Evolutionary conservation across 2,329 filamentous ascomycete genomes (phyloP).

Genomic region (Aspergillus pseudoterreus): DNA sequence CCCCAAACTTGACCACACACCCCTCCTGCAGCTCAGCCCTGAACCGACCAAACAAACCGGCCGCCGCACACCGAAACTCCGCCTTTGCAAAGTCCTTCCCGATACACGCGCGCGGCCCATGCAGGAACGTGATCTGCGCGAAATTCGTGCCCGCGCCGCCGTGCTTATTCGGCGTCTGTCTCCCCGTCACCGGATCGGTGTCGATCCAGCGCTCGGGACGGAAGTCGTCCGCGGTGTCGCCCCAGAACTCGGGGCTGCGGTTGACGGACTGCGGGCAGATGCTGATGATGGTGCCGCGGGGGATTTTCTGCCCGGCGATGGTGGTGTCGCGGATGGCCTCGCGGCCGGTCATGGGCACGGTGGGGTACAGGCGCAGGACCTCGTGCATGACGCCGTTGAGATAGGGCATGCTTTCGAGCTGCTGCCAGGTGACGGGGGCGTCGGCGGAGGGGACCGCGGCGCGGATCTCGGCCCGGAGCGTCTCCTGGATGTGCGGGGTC

Average conservation of each 20-base stretch:
- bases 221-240: neutral
- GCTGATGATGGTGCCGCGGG: neutral
- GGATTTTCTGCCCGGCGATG: neutral
- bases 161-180: neutral
- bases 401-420: neutral
- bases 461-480: neutral
- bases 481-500: neutral
- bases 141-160: neutral
- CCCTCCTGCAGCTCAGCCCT: neutral
- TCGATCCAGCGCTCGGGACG: constrained; percentile 1
- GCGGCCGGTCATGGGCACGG: neutral
- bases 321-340: neutral
- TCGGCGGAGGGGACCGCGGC: neutral
- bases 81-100: neutral
- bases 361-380: neutral
- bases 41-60: neutral
- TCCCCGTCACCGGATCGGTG: neutral
- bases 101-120: neutral
- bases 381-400: neutral
- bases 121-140: neutral
- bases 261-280: neutral
- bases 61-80: neutral
- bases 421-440: neutral
- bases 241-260: neutral
- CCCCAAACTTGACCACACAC: neutral